A percentile compares a stretch with the other conserved stretches of the same genome.
Conservation (phyloP, 2,329 filamentous ascomycete species). For the Boeremia exigua region DNA sequence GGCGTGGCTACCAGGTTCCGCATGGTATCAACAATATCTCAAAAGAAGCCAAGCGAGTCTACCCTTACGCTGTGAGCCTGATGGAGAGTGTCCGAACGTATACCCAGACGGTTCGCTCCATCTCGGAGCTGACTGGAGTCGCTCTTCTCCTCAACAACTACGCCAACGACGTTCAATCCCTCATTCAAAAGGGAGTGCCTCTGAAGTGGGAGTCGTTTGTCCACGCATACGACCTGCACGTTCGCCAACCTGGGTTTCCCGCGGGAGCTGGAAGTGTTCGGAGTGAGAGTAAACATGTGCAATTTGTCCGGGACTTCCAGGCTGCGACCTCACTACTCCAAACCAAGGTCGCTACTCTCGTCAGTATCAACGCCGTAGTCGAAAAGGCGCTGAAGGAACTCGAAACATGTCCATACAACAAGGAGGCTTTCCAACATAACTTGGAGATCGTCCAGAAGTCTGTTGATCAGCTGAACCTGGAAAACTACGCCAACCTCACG, state of each 20-base stretch:
- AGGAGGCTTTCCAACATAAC: conserved; percentile 77
- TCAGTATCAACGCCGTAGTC: conserved; percentile 77
- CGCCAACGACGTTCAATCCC: conserved; percentile 83
- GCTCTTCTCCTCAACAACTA: conserved; percentile 88
- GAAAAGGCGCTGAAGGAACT: conserved; percentile 85
- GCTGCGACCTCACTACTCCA: conserved; percentile 86
- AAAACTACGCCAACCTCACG: conserved; percentile 91
- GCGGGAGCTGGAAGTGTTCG: conserved; percentile 64
- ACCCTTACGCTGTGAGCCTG: conserved; percentile 94
- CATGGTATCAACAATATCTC: conserved; percentile 95
- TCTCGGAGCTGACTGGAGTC: conserved; percentile 85
- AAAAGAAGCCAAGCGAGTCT: conserved; percentile 98
- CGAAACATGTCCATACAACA: conserved; percentile 81
- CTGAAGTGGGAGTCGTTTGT: conserved; percentile 98
- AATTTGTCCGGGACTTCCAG: conserved; percentile 95
- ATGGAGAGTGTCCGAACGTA: conserved; percentile 99
- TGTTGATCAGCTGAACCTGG: conserved; percentile 94
- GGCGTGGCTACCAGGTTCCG: conserved; percentile 93
- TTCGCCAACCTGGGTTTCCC: conserved; percentile 67
- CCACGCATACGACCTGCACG: conserved; percentile 90
- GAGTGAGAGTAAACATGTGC: conserved; percentile 88
- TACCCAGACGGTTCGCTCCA: conserved; percentile 83
- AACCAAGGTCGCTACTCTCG: conserved; percentile 79
- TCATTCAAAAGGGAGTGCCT: conserved; percentile 86
- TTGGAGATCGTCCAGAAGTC: conserved; percentile 87